These are phyloP conservation scores for Phytophthora idaei DNA, from an alignment of 352 stramenopile species.

Conservation along the genomic window DNA sequence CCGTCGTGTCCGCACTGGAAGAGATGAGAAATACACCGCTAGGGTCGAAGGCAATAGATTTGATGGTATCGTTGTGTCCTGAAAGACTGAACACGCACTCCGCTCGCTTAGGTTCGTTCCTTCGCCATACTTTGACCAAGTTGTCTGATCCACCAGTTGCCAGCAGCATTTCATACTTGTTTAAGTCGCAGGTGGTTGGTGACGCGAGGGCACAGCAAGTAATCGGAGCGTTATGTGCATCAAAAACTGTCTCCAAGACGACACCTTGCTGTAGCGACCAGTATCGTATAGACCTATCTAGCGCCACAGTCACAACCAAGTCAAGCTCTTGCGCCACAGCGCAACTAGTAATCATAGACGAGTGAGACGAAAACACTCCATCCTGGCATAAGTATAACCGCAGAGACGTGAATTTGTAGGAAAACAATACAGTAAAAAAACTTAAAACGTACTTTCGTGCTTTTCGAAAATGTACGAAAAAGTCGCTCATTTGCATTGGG, in stretches of 20 bases:
- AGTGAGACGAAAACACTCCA: slow-evolving; percentile 52
- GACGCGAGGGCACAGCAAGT: slow-evolving; percentile 49
- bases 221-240: slow-evolving; percentile 56
- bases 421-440: background rate
- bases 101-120: slow-evolving; percentile 1
- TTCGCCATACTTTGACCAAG: slow-evolving; percentile 66
- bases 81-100: slow-evolving; percentile 54
- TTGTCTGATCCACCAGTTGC: slow-evolving; percentile 68
- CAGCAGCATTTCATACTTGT: slow-evolving; percentile 42
- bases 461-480: slow-evolving; percentile 30
- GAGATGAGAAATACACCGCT: slow-evolving; percentile 61
- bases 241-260: slow-evolving; percentile 43
- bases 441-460: slow-evolving; percentile 13
- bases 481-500: slow-evolving; percentile 26
- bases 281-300: slow-evolving; percentile 55
- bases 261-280: slow-evolving; percentile 45
- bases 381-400: slow-evolving; percentile 19
- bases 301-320: slow-evolving; percentile 52
- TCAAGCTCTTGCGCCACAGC: slow-evolving; percentile 46
- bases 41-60: slow-evolving; percentile 44
- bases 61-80: slow-evolving; percentile 57
- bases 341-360: slow-evolving; percentile 47
- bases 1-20: slow-evolving; percentile 52
- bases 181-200: slow-evolving; percentile 24
- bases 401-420: too few relatives aligned